phyloP scores from a whole-genome alignment of 2,329 filamentous ascomycete genomes.

The Sclerotinia spermophila region DNA sequence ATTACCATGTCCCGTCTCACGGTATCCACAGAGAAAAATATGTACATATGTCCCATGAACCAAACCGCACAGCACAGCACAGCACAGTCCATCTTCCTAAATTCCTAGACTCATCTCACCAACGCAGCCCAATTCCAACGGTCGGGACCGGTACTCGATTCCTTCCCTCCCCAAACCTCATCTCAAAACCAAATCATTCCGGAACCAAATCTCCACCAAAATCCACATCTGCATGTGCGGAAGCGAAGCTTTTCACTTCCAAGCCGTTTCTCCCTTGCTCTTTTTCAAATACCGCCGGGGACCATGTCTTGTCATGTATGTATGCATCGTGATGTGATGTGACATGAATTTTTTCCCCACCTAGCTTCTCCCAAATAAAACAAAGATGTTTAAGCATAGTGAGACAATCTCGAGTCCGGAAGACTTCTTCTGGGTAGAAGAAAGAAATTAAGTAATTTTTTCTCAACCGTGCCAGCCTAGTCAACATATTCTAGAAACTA shows the following conservation, averaged over 20 bases:
- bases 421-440: background rate
- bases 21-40: background rate
- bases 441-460: background rate
- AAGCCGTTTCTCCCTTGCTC: background rate
- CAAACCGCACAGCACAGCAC: background rate
- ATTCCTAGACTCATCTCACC: background rate
- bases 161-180: background rate
- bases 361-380: background rate
- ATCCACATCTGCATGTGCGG: background rate
- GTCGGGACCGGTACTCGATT: background rate
- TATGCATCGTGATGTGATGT: conserved; percentile 7
- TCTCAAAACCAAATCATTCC: background rate
- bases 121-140: background rate
- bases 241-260: background rate
- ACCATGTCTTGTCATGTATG: background rate
- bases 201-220: no score
- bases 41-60: background rate
- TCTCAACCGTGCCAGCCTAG: background rate
- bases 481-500: background rate
- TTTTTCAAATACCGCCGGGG: background rate
- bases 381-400: background rate
- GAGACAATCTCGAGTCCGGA: background rate
- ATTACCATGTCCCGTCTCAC: background rate
- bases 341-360: background rate
- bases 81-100: background rate